Evolutionary conservation across 148 eudicot genomes (phyloP), one percentile per base, ranked within the genome.

Genomic region (Spergularia marina): DNA sequence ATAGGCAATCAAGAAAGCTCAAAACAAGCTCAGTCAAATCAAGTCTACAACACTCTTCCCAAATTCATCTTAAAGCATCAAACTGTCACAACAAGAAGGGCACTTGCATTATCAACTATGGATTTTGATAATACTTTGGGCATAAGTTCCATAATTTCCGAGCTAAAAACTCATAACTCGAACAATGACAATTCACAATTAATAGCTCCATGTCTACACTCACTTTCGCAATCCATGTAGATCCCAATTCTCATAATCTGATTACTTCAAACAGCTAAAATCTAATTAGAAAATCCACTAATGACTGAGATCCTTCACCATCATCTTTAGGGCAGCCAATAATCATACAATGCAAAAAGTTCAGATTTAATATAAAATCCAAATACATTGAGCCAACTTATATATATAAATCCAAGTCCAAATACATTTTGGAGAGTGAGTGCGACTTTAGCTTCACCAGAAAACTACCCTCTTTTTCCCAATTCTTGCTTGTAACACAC

Each of bases 111-210:
- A 40, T 17, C n/a, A 65, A 16, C 1, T 20, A 25, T 25, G 39
- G 65, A 15, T 11, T 36, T 25, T 55, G 58, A 56, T 56, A 16
- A 17, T 20, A 16, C 30, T 25, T 39, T 17, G 5, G n/a, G 17
- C 25, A n/a, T n/a, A 1, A n/a, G 17, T 23, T 44, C 21, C 14
- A 13, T 23, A 8, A 11, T 61, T 11, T 23, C 16, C 44, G 11
- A 54, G 23, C 36, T 30, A 30, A 71, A 71, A 71, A 16, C 36
- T 20, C 59, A 59, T 36, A 72, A 44, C 75, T 59, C 20, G 64
- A 72, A n/a, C 66, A 13, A 40, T 44, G 8, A 62, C 8, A 44
- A 44, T 2, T 1, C 49, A 5, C 3, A 74, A 51, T 53, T 39
- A 47, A 61, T 39, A 47, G 49, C 9, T 49, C 68, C 68, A 74